phyloP scores from a whole-genome alignment of 495 filamentous ascomycete genomes.

The Patellaria atrata region DNA sequence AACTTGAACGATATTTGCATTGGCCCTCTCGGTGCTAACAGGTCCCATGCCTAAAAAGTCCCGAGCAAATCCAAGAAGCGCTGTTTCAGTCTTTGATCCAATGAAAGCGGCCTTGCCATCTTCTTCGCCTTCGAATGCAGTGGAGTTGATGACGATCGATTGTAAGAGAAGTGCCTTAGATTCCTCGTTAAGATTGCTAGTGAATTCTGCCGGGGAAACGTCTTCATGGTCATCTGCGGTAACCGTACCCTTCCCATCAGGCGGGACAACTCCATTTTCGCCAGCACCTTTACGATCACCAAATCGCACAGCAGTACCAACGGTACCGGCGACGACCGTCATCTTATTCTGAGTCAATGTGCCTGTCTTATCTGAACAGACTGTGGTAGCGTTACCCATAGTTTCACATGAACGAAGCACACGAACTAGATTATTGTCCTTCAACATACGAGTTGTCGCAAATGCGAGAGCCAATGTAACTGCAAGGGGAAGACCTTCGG shows the following conservation, averaged over 20 bases:
- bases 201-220: constrained; percentile 43
- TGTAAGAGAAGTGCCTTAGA: constrained; percentile 40
- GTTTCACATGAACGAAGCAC: constrained; percentile 87
- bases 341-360: constrained; percentile 71
- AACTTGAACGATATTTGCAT: constrained; percentile 45
- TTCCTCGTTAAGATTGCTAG: constrained; percentile 36
- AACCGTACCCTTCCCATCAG: constrained; percentile 19
- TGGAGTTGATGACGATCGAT: constrained; percentile 51
- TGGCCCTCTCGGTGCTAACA: constrained; percentile 42
- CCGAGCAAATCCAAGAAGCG: constrained; percentile 45
- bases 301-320: constrained; percentile 43
- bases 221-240: constrained; percentile 26
- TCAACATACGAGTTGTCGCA: constrained; percentile 87
- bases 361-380: constrained; percentile 95
- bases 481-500: constrained; percentile 82
- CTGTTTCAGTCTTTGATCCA: constrained; percentile 62
- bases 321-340: constrained; percentile 50
- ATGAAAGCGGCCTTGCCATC: constrained; percentile 39
- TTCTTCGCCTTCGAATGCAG: constrained; percentile 48
- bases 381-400: constrained; percentile 96
- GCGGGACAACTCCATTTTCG: background rate
- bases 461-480: constrained; percentile 90
- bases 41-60: constrained; percentile 49
- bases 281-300: constrained; percentile 22
- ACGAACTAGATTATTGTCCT: constrained; percentile 88